Conservation (phyloP, 1,284 basidiomycete species). For the Dichomitus squalens region DNA sequence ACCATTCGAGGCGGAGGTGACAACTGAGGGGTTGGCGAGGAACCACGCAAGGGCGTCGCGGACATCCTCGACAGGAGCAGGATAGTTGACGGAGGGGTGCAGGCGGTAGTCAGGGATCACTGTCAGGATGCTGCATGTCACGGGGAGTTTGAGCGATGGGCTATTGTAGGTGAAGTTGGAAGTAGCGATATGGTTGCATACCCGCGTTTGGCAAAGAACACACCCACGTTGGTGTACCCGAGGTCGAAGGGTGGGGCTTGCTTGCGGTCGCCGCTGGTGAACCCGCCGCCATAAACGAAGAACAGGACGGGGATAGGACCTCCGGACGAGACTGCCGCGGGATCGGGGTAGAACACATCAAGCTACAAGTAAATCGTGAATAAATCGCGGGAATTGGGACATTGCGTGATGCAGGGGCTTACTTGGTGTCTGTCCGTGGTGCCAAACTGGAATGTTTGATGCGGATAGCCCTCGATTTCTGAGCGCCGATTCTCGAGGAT, state of each 20-base stretch:
- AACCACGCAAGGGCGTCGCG: slow-evolving; percentile 61
- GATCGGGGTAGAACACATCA: slow-evolving; percentile 59
- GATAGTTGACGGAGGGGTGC: slow-evolving; percentile 55
- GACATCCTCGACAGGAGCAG: slow-evolving; percentile 53
- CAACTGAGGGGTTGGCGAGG: slow-evolving; percentile 35
- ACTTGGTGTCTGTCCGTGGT: slow-evolving; percentile 55
- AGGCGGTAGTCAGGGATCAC: slow-evolving; percentile 69
- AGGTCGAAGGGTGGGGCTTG: slow-evolving; percentile 49
- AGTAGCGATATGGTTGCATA: slow-evolving; percentile 16
- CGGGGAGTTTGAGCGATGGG: not conserved
- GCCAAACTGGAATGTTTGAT: slow-evolving; percentile 60
- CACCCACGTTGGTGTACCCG: slow-evolving; percentile 54
- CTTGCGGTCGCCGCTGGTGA: slow-evolving; percentile 48
- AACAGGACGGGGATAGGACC: slow-evolving; percentile 55
- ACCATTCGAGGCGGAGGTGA: no score
- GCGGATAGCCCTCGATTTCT: slow-evolving; percentile 44
- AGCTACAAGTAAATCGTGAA: slow-evolving; percentile 35
- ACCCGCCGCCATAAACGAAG: slow-evolving; percentile 68
- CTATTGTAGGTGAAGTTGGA: no score
- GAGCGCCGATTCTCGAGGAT: slow-evolving; percentile 42
- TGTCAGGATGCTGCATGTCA: slow-evolving; percentile 44
- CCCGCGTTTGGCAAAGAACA: slow-evolving; percentile 62
- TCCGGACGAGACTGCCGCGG: slow-evolving; percentile 14
- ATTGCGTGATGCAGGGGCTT: slow-evolving; percentile 16
- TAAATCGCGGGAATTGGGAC: not conserved